phyloP scores from a whole-genome alignment of 116 monocot species.

The Posidonia oceanica region DNA sequence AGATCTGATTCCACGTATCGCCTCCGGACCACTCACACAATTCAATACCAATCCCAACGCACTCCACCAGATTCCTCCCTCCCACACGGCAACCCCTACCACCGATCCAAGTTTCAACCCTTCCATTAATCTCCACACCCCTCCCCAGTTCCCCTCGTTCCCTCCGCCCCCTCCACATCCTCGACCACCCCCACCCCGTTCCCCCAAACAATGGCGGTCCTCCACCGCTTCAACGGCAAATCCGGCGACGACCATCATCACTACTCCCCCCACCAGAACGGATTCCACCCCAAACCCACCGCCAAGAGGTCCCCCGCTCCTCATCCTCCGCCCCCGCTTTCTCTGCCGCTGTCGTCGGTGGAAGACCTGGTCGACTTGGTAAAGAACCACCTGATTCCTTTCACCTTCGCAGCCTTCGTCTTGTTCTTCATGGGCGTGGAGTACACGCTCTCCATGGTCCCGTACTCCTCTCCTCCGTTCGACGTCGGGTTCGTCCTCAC shows the following conservation, averaged over 20 bases:
- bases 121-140: background rate
- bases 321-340: background rate
- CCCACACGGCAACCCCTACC: background rate
- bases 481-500: slow-evolving; percentile 77
- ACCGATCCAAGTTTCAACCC: background rate
- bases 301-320: background rate
- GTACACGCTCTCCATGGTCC: slow-evolving; percentile 76
- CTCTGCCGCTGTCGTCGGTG: background rate
- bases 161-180: background rate
- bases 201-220: background rate
- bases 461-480: slow-evolving; percentile 42
- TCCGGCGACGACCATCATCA: no score
- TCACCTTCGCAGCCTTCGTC: slow-evolving; percentile 17
- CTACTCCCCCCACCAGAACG: background rate
- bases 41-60: no score
- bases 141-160: background rate
- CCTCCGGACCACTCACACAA: no score
- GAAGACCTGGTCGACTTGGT: background rate
- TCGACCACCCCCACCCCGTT: background rate
- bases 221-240: background rate
- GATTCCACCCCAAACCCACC: background rate
- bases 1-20: no score
- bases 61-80: background rate
- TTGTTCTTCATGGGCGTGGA: slow-evolving; percentile 80
- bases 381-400: slow-evolving; percentile 27